Evolutionary conservation across 1,284 basidiomycete species (phyloP), one percentile per base, ranked within the genome.

Genomic region (Fistulinella cinereoalba): DNA sequence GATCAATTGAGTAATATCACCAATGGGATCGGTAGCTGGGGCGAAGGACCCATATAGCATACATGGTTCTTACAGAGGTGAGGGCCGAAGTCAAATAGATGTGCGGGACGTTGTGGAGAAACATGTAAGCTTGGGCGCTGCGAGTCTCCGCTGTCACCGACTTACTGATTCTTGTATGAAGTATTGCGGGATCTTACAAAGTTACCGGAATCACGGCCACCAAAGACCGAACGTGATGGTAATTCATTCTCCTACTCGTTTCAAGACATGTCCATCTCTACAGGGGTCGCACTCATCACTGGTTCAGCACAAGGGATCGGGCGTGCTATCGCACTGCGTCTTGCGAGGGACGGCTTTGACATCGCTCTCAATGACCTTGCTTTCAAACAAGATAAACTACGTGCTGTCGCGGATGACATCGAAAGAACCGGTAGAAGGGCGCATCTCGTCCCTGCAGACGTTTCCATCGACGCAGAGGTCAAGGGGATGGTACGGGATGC

Each of bases 281-380:
- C n/a, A n/a, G 45, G 57, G 7, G 13, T 60, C 7, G 70, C 67
- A 1, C 50, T 73, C 32, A 60, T 73, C 6, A 73, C 72, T 3
- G 71, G 71, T 4, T 65, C 64, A 4, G 62, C 65, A 3, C 65
- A 68, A 39, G 75, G 73, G 9, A 68, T 76, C 25, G 74, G 74
- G 1, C 58, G 66, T n/a, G 68, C 69, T 13, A 70, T 73, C 37
- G 69, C 69, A 9, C 54, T 71, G 0, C 64, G 69, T 0, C 64
- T 77, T 8, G 71, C 74, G 1, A 49, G 58, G 4, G 74, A 76
- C 41, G 75, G 73, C 1, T 60, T 72, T 23, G 61, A 71, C 43
- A 54, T 76, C 3, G 69, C 62, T 7, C 29, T 77, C 25, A 61
- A 65, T 37, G 73, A 76, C 49, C 27, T 75, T 6, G 54, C 58